phyloP scores from a whole-genome alignment of 129 eudicot species.

The sunflower (Helianthus annuus) region HanXRQr2.0-SUNRISE NC_035433.2:73171669-73172168 shows the following conservation, averaged over 20 bases:
- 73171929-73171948: constrained; percentile 66
- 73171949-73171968: constrained; percentile 48
- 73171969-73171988: constrained; percentile 68
- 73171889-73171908: constrained; percentile 88
- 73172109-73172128: constrained; percentile 67
- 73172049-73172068: constrained; percentile 81
- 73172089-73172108: constrained; percentile 74
- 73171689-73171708: too few species aligned
- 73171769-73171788: background rate
- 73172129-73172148: constrained; percentile 67
- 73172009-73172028: constrained; percentile 84
- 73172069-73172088: constrained; percentile 57
- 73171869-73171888: constrained; percentile 22
- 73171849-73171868: background rate
- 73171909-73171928: constrained; percentile 74
- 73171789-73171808: background rate
- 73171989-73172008: constrained; percentile 83
- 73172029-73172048: constrained; percentile 71
- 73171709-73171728: background rate
- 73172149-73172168: constrained; percentile 73
- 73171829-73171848: background rate
- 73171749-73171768: background rate
- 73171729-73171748: background rate
- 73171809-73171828: background rate
- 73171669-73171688: too few species aligned